These are phyloP conservation scores for Mucor indicus DNA, from an alignment of 371 early-diverging fungal genomes.

Conservation along the genomic window DNA sequence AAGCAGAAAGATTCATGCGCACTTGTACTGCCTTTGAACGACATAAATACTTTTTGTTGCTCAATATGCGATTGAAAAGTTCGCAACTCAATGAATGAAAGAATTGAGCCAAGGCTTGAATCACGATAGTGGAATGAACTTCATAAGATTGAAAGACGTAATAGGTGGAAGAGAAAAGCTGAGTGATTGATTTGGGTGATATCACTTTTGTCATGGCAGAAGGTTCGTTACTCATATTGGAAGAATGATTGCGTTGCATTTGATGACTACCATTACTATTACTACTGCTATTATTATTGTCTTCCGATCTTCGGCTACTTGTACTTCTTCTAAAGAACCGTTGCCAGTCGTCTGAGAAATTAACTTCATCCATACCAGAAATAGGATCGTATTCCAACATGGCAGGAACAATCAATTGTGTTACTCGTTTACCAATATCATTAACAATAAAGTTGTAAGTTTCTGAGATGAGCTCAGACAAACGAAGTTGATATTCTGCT, in stretches of 20 bases:
- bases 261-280: not conserved
- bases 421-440: not conserved
- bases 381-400: conserved; percentile 70
- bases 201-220: not conserved
- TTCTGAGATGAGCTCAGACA: conserved; percentile 66
- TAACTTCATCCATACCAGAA: conserved; percentile 62
- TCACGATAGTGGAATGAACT: conserved; percentile 65
- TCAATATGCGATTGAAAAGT: conserved; percentile 80
- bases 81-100: conserved; percentile 72
- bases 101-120: conserved; percentile 68
- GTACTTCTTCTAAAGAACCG: conserved; percentile 38
- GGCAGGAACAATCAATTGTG: not conserved
- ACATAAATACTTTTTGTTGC: conserved; percentile 67
- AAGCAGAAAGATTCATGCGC: conserved; percentile 71
- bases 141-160: conserved; percentile 55
- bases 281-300: not conserved
- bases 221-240: not conserved
- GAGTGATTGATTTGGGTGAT: conserved; percentile 59
- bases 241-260: not conserved
- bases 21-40: conserved; percentile 80
- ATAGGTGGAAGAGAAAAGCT: conserved; percentile 59
- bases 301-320: not conserved
- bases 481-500: conserved; percentile 53
- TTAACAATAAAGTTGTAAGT: not conserved
- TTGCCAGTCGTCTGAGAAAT: conserved; percentile 61